phyloP scores from a whole-genome alignment of 768 basidiomycete species.

The Hygrophoropsis aurantiaca region DNA sequence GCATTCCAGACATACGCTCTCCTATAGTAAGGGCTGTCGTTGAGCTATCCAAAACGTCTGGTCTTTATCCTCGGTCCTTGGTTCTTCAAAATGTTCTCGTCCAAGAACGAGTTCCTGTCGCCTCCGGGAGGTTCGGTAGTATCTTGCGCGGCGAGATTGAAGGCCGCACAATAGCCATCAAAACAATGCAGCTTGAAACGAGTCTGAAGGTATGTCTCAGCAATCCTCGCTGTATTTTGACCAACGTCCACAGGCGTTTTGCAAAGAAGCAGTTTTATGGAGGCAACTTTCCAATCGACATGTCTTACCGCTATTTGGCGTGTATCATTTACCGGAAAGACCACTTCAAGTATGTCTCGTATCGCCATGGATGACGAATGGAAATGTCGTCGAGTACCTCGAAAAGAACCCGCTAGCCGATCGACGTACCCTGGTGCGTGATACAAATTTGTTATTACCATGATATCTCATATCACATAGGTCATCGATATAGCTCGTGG shows the following conservation, averaged over 20 bases:
- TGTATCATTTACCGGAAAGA: not conserved
- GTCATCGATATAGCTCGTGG: conserved; percentile 8
- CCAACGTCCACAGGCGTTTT: conserved; percentile 12
- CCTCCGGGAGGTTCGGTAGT: conserved; percentile 14
- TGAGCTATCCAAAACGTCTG: conserved; percentile 26
- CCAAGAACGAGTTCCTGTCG: conserved; percentile 2
- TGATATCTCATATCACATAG: conserved; percentile 2
- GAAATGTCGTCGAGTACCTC: conserved; percentile 13
- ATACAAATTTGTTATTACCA: conserved; percentile 1
- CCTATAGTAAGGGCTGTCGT: conserved; percentile 24
- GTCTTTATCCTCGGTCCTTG: conserved; percentile 26
- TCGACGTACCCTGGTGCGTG: conserved; percentile 5
- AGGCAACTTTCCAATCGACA: conserved; percentile 21
- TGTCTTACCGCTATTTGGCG: conserved; percentile 15
- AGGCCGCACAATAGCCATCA: conserved; percentile 16
- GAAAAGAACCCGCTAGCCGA: not conserved
- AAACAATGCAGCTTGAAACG: conserved; percentile 10
- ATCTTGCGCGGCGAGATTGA: conserved; percentile 10
- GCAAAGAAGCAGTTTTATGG: conserved; percentile 14
- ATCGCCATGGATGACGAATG: conserved; percentile 15
- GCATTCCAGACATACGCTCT: conserved; percentile 26
- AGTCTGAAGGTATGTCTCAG: conserved; percentile 3
- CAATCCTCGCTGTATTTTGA: conserved; percentile 10
- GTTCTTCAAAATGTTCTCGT: conserved; percentile 11
- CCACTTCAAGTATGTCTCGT: not conserved